These are phyloP conservation scores for Bisporella sp. DNA, from an alignment of 2,329 filamentous ascomycete species.

Conservation along the genomic window DNA sequence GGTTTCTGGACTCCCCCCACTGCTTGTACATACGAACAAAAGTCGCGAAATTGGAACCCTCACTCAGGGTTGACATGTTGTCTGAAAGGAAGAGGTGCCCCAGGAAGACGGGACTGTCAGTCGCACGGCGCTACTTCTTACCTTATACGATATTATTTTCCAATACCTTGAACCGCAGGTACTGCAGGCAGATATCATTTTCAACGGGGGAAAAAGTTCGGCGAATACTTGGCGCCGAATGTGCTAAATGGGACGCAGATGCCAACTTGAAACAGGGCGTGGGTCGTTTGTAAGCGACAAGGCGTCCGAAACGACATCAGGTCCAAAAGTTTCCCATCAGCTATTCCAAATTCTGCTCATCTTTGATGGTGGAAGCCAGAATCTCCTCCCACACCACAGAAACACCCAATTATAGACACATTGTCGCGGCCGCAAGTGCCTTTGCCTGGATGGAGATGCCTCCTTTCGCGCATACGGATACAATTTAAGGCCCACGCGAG, in stretches of 20 bases:
- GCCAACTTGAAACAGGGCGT: conserved; percentile 2
- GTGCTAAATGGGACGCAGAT: not conserved
- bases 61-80: conserved; percentile 5
- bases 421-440: not conserved
- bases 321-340: not conserved
- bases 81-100: conserved; percentile 3
- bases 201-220: conserved; percentile 1
- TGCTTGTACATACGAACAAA: conserved; percentile 8
- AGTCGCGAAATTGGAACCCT: conserved; percentile 6
- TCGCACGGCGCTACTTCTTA: conserved; percentile 5
- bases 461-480: not conserved
- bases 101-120: not conserved
- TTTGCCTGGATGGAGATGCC: conserved; percentile 2
- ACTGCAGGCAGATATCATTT: conserved; percentile 1
- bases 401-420: conserved; percentile 1
- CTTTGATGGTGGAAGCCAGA: conserved; percentile 4
- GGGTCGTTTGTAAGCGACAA: conserved; percentile 3
- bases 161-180: not conserved
- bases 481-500: conserved; percentile 5
- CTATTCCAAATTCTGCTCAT: not conserved
- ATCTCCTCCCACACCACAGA: conserved; percentile 2
- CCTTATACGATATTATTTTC: conserved; percentile 4
- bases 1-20: conserved; percentile 1
- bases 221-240: conserved; percentile 1
- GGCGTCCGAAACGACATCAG: not conserved